Base-by-base conservation (phyloP, 192 early-diverging fungal genomes). In the Dissophora ornata region DNA sequence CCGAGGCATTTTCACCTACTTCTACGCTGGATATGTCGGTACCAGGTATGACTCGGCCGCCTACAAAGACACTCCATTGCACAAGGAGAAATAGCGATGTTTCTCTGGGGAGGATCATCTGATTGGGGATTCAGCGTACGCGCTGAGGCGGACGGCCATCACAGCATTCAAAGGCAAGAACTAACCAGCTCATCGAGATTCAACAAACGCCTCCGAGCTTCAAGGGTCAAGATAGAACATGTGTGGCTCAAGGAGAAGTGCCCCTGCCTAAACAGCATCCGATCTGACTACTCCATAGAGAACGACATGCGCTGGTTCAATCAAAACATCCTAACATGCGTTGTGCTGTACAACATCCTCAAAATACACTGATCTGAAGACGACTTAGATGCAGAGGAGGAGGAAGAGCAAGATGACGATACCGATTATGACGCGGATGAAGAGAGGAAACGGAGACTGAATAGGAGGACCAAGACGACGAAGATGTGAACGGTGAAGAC, bases 1-100 rank as follows among this genome's bases (percentile, higher is more conserved):
- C 19, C 63, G 53, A 16, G 52, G 40, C 6, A 30, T 66, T 3
- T 66, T 66, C 29, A 66, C 45, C 4, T 38, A 36, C 21, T 33
- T 56, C 25, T 33, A 13, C 29, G 56, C 52, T 41, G 44, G 63
- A 22, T 56, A 66, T 8, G 19, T 18, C 21, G 53, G 63, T 18
- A 66, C 32, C 13, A 55, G 30, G 15, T 53, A 66, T 22, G 63
- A 48, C 44, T 55, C 53, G 15, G 3, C 53, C 0, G 63, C 53
- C 2, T 66, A 66, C 53, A 66, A 56, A 28, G 51, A 44, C 28
- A 56, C 52, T 11, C 21, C 44, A 0, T 42, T 66, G 42, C 36
- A 66, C 21, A 45, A 16, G 13, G 16, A 54, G 1, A 32, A 29
- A n/a, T 42, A 55, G 30, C 25, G 21, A 18, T 54, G 19, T 45